Conservation (phyloP, 768 basidiomycete genomes). For the Termitomyces sp. region DNA sequence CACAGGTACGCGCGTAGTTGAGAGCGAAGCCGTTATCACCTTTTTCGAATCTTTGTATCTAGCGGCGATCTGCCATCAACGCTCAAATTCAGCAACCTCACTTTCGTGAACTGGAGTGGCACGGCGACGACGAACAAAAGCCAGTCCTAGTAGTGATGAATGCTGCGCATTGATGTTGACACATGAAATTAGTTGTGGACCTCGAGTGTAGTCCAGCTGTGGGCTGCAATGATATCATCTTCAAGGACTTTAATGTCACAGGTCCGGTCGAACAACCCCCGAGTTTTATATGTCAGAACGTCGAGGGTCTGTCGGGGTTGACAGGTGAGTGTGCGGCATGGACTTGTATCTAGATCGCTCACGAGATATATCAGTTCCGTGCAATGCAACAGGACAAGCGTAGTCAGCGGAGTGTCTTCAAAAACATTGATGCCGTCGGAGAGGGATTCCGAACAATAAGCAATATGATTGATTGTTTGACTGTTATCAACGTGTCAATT, state of each 20-base stretch:
- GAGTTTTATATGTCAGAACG: slow-evolving; percentile 42
- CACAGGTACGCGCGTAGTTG: slow-evolving; percentile 26
- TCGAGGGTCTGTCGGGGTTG: slow-evolving; percentile 29
- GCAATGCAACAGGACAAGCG: slow-evolving; percentile 15
- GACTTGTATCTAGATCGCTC: not conserved
- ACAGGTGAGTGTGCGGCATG: slow-evolving; percentile 20
- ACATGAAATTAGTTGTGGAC: slow-evolving; percentile 32
- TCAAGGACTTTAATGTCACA: slow-evolving; percentile 32
- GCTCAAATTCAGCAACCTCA: slow-evolving; percentile 39
- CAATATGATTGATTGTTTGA: not conserved
- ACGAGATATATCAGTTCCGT: slow-evolving; percentile 16
- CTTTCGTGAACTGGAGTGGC: slow-evolving; percentile 42
- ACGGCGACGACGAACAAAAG: slow-evolving; percentile 35
- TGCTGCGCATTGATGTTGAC: not conserved
- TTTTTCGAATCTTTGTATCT: not conserved
- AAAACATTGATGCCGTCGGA: not conserved
- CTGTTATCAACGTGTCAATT: not conserved
- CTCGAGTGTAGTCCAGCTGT: slow-evolving; percentile 44
- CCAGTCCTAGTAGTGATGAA: slow-evolving; percentile 14
- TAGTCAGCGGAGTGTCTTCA: not conserved
- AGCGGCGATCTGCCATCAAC: slow-evolving; percentile 47
- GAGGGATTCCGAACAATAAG: not conserved
- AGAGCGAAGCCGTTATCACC: not conserved
- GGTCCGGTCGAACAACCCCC: slow-evolving; percentile 30
- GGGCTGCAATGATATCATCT: slow-evolving; percentile 39